phyloP scores from a whole-genome alignment of 371 early-diverging fungal genomes.

The Zychaea mexicana region DNA sequence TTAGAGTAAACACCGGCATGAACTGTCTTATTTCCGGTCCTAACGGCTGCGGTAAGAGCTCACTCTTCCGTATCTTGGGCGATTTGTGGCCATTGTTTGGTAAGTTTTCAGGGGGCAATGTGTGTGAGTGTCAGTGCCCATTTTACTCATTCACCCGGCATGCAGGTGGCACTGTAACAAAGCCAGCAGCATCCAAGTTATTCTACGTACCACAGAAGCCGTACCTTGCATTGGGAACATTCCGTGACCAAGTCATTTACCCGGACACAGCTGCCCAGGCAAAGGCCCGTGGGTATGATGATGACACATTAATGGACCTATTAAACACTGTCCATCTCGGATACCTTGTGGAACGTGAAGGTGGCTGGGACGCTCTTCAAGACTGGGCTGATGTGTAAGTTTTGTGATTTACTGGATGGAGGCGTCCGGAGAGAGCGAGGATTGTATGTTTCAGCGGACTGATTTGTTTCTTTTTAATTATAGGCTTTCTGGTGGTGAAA shows the following conservation, averaged over 20 bases:
- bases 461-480: not conserved
- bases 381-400: constrained; percentile 79
- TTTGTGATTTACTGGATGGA: not conserved
- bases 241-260: constrained; percentile 91
- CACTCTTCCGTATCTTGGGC: constrained; percentile 92
- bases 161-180: constrained; percentile 76
- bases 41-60: constrained; percentile 91
- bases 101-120: constrained; percentile 15
- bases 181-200: constrained; percentile 77
- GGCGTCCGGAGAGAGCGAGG: no score
- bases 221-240: constrained; percentile 87
- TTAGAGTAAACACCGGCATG: constrained; percentile 83
- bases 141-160: not conserved
- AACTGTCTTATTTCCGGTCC: constrained; percentile 91
- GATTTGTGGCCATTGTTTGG: constrained; percentile 88
- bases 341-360: constrained; percentile 78
- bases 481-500: constrained; percentile 78
- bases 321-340: constrained; percentile 75
- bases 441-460: not conserved
- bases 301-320: constrained; percentile 64
- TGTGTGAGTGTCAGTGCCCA: no score
- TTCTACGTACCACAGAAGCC: constrained; percentile 97
- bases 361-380: constrained; percentile 84
- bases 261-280: constrained; percentile 71
- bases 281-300: constrained; percentile 52